Base-by-base conservation (phyloP, 139 green algal genomes). In the Nannochloris sp. region DNA sequence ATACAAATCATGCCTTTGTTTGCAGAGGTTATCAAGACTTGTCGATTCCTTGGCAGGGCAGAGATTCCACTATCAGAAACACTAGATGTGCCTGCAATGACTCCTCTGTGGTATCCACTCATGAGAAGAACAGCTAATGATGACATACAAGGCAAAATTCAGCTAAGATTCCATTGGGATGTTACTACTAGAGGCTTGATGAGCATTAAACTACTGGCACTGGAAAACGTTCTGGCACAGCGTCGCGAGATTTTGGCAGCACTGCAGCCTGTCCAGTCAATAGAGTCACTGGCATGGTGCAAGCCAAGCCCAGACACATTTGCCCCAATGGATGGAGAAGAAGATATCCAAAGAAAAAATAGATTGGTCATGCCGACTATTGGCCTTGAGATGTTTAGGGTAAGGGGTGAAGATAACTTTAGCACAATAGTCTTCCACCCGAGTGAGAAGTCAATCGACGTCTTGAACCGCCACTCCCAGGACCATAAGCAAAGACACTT, bases 121-220 rank as follows among this genome's bases (percentile, higher is more conserved):
- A 76, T 73, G 64, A 67, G 82, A 36, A 61, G 72, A 28, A 43
- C 50, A 11, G 71, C 80, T 2, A 29, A 20, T 14, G 77, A 88
- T 26, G n/a, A 43, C 0, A 71, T 88, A 55, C 59, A 49, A 17
- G 80, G 80, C 11, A 40, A 74, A 16, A 30, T 91, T 36, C 43
- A 67, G 55, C 25, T 92, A 49, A 64, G 66, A 13, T 85, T 94
- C 33, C 55, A 77, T 33, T 94, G 87, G 87, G 81, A 84, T 63
- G 73, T 91, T n/a, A 92, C 77, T 0, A 71, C 73, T 0, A 74
- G 84, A 45, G 79, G 77, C n/a, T 73, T 92, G 71, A 78, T 92
- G 45, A 75, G 63, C 46, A 81, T 81, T 10, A 87, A 91, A 79
- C 73, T 91, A 10, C 50, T 65, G 0, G 72, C 76, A 16, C 76